These are phyloP conservation scores for Neofusicoccum sp. DNA, from an alignment of 2,329 filamentous ascomycete genomes.

Conservation along the genomic window DNA sequence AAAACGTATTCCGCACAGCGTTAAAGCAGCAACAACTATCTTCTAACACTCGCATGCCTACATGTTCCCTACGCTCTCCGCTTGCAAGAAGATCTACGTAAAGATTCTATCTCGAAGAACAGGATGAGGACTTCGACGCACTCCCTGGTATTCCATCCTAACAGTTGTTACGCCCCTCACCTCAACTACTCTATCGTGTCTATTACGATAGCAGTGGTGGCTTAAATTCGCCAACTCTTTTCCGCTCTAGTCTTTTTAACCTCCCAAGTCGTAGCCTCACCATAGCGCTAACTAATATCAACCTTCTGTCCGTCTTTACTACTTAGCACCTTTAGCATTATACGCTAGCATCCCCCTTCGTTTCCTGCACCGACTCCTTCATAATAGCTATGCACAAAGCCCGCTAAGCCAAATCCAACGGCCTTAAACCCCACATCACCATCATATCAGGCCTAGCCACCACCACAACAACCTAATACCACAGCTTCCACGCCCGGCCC, in stretches of 20 bases:
- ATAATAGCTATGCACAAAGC: background rate
- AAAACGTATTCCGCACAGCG: too few species aligned
- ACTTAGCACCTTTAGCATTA: background rate
- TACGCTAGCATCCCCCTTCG: background rate
- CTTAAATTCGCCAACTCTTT: background rate
- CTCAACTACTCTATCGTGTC: background rate
- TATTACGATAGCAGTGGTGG: conserved; percentile 2
- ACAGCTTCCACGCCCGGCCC: background rate
- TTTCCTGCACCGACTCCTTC: background rate
- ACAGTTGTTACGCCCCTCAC: background rate
- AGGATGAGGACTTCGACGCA: background rate
- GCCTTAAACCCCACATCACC: background rate
- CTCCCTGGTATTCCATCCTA: background rate
- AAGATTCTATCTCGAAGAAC: too few species aligned
- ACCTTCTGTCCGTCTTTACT: background rate
- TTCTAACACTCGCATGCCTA: too few species aligned
- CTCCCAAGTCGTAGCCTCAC: background rate
- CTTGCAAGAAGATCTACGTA: too few species aligned
- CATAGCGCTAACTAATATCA: background rate
- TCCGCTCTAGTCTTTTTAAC: background rate
- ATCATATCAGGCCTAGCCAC: background rate
- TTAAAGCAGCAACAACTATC: too few species aligned
- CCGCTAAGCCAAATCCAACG: background rate
- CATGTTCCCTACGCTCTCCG: too few species aligned
- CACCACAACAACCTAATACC: background rate